Evolutionary conservation across 495 filamentous ascomycete species (phyloP), one percentile per base, ranked within the genome.

Genomic region (Aspergillus affinis): DNA sequence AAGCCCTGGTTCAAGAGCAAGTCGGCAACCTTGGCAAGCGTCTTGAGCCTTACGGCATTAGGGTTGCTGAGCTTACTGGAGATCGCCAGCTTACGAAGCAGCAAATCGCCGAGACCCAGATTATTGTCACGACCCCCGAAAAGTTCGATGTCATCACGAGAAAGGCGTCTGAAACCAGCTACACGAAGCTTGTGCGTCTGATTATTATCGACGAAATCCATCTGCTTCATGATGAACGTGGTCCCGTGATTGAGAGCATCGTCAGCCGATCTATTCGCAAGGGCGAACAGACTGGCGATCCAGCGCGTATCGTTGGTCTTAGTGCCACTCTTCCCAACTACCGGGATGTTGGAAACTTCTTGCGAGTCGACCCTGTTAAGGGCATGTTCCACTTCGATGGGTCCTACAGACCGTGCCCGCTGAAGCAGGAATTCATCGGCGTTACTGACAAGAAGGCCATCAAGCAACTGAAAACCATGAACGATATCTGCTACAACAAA

Each of bases 101-200:
- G 69, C 94, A 98, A 75, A 97, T 99, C 60, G 85, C 91, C 26
- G 95, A 99, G 64, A 98, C 94, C 7, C 94, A 99, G 70, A 88
- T 99, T 65, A 99, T 99, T 66, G 93, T 99, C 48, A 99, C 94
- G 3, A 99, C 94, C 0, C 94, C 94, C 10, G 94, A 99, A 71
- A 99, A 99, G 77, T 99, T 90, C 87, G 94, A 99, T 76, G 95
- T 99, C 58, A 97, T 99, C 65, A 99, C 95, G 6, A 86, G 94
- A 64, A 99, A 99, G 75, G 95, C 93, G 4, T 97, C 93, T 0
- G 94, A 99, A 73, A 83, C 93, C 55, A 93, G 92, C 62, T 99
- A 99, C 73, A 99, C 92, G 36, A 97, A 95, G 63, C 85, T 99
- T 26, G 93, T 99, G 17, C 87, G 93, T 27, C 82, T 99, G 2